Base-by-base conservation (phyloP, 352 stramenopile genomes). In the Thraustochytrium sp. region DNA sequence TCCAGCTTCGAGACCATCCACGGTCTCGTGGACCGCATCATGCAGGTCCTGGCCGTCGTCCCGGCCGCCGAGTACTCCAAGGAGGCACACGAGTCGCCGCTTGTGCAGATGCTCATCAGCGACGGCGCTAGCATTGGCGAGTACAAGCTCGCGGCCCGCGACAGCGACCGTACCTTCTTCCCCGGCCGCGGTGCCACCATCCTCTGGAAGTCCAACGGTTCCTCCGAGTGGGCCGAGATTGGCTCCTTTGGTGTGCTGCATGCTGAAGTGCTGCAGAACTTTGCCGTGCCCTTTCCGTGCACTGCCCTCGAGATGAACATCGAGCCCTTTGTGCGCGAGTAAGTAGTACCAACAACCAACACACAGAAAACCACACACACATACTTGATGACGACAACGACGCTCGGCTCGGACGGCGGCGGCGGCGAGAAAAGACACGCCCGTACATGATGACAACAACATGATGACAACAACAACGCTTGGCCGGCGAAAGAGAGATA, bases 1-100 rank as follows among this genome's bases (percentile, higher is more conserved):
- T 95, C 97, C 51, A 96, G 96, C 61, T 99, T 99, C 86, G 97
- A 99, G 88, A 94, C 99, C 29, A 98, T 99, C 77, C 97, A 99
- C 89, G 97, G 97, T 51, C 92, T 99, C 36, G 93, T 99, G 51
- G 96, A 99, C 89, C 92, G 96, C 54, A 94, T 99, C 87, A 99
- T 99, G 95, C 93, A 96, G 85, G 88, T 99, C 36, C 91, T 98
- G 48, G 96, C 97, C 84, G 93, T 99, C 46, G 90, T 89, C 34
- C 92, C 92, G 0, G 86, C 92, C 64, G 78, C 85, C 2, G 93
- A 85, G 86, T 89, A 89, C 82, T 63, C 36, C 40, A 93, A 37
- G 85, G 94, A 89, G 89, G 90, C 88, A 62, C 82, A 91, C 53
- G 86, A 88, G 42, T 89, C 93, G 23, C 76, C 85, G 23, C 85